phyloP scores from a whole-genome alignment of 2,329 filamentous ascomycete species.

The Trichophyton mentagrophytes region DNA sequence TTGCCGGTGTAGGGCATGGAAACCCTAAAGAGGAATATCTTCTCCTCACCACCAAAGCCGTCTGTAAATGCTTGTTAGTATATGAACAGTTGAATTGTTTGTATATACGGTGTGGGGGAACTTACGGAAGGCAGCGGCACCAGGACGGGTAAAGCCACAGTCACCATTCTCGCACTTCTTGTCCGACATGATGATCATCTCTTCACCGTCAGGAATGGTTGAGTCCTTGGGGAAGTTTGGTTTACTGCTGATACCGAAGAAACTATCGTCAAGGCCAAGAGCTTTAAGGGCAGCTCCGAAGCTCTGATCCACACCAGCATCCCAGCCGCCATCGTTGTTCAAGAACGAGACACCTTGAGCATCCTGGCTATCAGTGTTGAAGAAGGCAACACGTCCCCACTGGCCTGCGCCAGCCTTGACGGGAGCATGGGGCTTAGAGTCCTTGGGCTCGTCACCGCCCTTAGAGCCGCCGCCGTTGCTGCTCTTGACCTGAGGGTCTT shows the following conservation, averaged over 20 bases:
- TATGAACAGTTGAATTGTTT: not conserved
- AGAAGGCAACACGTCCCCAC: conserved; percentile 39
- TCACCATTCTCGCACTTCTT: conserved; percentile 34
- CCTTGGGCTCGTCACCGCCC: not conserved
- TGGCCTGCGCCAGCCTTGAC: conserved; percentile 17
- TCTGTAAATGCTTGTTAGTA: conserved; percentile 23
- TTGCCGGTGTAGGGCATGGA: conserved; percentile 53
- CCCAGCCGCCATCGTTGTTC: conserved; percentile 44
- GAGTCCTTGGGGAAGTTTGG: conserved; percentile 40
- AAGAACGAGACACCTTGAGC: conserved; percentile 46
- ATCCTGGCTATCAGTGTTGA: conserved; percentile 31
- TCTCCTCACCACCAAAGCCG: conserved; percentile 57
- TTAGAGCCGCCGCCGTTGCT: not conserved
- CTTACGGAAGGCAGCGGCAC: conserved; percentile 40
- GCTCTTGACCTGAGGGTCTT: not conserved
- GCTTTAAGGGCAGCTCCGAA: conserved; percentile 46
- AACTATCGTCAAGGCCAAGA: conserved; percentile 38
- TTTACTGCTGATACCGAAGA: conserved; percentile 34
- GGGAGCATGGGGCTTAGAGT: conserved; percentile 5
- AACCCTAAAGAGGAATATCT: conserved; percentile 63
- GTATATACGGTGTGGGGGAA: conserved; percentile 4
- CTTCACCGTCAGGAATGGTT: conserved; percentile 37
- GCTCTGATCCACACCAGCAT: conserved; percentile 43
- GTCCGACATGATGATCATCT: conserved; percentile 42
- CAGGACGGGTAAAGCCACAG: conserved; percentile 39